Conservation (phyloP, 1,284 basidiomycete species). For the Cryptococcus sp. region DNA sequence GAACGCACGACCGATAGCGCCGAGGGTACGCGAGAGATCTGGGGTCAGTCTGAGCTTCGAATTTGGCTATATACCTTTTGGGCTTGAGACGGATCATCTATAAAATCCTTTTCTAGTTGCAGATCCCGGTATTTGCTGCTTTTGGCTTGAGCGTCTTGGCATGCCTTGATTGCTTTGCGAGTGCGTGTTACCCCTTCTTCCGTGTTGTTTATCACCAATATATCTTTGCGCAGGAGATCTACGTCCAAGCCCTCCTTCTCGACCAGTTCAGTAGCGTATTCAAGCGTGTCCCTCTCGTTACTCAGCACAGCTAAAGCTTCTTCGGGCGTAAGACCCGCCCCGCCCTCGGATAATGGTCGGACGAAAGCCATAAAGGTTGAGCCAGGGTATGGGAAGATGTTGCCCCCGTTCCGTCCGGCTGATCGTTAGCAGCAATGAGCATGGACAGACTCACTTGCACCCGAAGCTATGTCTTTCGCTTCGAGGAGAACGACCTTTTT, state of each 20-base stretch:
- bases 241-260: conserved; percentile 30
- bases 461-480: conserved; percentile 42
- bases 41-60: no score
- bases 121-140: no score
- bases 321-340: conserved; percentile 48
- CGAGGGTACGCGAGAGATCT: neutral
- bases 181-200: no score
- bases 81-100: no score
- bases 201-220: no score
- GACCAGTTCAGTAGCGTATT: conserved; percentile 64
- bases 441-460: conserved; percentile 30
- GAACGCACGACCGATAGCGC: neutral
- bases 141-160: no score
- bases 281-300: conserved; percentile 65
- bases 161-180: no score
- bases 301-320: conserved; percentile 58
- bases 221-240: conserved; percentile 23
- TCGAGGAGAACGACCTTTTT: conserved; percentile 35
- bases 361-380: conserved; percentile 19
- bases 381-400: conserved; percentile 37
- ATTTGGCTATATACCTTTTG: no score
- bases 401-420: conserved; percentile 48
- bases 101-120: no score
- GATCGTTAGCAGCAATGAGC: neutral
- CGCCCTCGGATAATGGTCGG: conserved; percentile 31